These are phyloP conservation scores for Kwoniella shandongensis DNA, from an alignment of 768 basidiomycete species.

Conservation along the genomic window DNA sequence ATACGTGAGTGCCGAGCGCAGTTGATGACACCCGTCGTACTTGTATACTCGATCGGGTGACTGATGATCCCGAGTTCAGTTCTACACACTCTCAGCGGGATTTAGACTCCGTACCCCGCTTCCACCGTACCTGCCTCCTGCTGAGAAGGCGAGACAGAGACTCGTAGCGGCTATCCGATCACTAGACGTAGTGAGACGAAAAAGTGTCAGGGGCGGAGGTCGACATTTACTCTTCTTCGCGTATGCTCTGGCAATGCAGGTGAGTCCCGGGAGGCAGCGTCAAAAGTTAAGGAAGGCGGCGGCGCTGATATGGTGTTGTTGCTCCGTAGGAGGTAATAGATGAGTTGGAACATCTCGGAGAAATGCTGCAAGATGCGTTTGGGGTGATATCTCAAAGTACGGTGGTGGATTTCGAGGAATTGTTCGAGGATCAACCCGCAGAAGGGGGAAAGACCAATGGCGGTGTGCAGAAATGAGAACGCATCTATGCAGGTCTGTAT, in stretches of 20 bases:
- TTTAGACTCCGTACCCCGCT: slow-evolving; percentile 64
- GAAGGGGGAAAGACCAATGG: too few species aligned
- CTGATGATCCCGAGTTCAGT: too few species aligned
- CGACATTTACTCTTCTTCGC: slow-evolving; percentile 85
- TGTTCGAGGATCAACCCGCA: slow-evolving; percentile 58
- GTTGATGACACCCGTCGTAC: neutral
- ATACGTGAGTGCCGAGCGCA: slow-evolving; percentile 54
- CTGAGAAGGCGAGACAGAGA: slow-evolving; percentile 74
- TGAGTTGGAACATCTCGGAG: slow-evolving; percentile 80
- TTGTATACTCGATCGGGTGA: slow-evolving; percentile 59
- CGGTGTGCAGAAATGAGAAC: too few species aligned
- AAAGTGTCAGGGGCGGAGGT: slow-evolving; percentile 75
- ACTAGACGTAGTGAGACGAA: slow-evolving; percentile 82
- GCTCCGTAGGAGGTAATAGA: slow-evolving; percentile 77
- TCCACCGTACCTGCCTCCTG: slow-evolving; percentile 95
- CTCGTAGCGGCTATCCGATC: slow-evolving; percentile 79
- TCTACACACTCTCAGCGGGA: slow-evolving; percentile 49
- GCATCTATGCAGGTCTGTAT: too few species aligned
- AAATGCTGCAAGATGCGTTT: slow-evolving; percentile 80
- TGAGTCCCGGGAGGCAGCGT: slow-evolving; percentile 30
- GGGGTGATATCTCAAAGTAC: slow-evolving; percentile 83
- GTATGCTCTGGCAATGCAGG: slow-evolving; percentile 84
- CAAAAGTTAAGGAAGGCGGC: neutral
- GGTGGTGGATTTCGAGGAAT: slow-evolving; percentile 71
- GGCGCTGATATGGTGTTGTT: too few species aligned